Base-by-base conservation (phyloP, 495 filamentous ascomycete genomes). In the Friedmanniomyces simplex region DNA sequence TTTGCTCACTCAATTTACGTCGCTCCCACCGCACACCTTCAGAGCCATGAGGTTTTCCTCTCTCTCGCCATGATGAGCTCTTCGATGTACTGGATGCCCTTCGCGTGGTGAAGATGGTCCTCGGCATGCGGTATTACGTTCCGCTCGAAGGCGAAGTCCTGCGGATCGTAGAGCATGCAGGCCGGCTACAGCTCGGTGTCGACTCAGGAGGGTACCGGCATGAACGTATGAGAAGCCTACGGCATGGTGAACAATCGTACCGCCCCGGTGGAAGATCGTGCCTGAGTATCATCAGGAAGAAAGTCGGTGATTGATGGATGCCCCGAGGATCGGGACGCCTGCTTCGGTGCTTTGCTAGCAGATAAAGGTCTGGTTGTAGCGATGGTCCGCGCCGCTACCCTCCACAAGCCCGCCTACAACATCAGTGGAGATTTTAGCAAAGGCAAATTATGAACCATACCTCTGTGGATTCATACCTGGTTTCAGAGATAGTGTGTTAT, bases 161-260 rank as follows among this genome's bases (percentile, higher is more conserved):
- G 14, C 30, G 49, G 65, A 1, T 22, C 47, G 25, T 43, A 49
- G n/a, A 18, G 42, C 14, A 25, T 52, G 57, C 67, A 69, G 37
- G 26, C 32, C 24, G 67, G 67, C 67, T 62, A 69, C 5, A 32
- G 25, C 25, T 54, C 21, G 14, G 52, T 18, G 14, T 54, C 52
- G 8, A 54, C 52, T 52, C 32, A 25, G 26, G 25, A 18, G 18
- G 32, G 4, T 12, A 26, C 20, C 10, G 69, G 88, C 84, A 54
- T 79, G 77, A 12, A 79, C 81, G 32, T 58, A 39, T 13, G 83
- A 56, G 69, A 84, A 85, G 10, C 82, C 82, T 32, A n/a, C n/a
- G n/a, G n/a, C n/a, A n/a, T n/a, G n/a, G n/a, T n/a, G n/a, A n/a
- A n/a, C n/a, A n/a, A n/a, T n/a, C n/a, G n/a, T n/a, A n/a, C n/a